Conservation (phyloP, 176 grass and related monocot species). For the Musa troglodytarum region DNA sequence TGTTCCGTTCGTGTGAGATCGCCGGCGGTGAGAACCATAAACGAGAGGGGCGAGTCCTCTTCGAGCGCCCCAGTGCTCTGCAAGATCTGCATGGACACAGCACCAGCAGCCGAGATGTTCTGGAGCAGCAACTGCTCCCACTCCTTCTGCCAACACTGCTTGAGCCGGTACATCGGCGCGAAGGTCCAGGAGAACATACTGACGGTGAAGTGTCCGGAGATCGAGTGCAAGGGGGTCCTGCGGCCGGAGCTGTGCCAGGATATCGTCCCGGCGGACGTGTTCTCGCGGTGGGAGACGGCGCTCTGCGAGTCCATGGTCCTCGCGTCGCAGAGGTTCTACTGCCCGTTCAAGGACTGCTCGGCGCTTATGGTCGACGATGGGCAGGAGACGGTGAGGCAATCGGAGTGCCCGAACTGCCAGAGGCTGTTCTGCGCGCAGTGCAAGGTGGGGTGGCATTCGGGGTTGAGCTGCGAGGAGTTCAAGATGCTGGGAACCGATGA, state of each 20-base stretch:
- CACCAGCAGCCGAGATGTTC: constrained; percentile 9
- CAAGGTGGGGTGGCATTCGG: constrained; percentile 48
- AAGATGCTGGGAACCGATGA: constrained; percentile 11
- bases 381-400: constrained; percentile 3
- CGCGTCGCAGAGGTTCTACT: constrained; percentile 26
- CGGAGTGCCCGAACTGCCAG: constrained; percentile 48
- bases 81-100: constrained; percentile 63
- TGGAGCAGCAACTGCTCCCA: constrained; percentile 33
- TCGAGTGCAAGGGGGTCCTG: constrained; percentile 22
- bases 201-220: constrained; percentile 40
- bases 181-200: constrained; percentile 34
- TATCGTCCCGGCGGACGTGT: constrained; percentile 21
- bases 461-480: constrained; percentile 38
- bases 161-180: constrained; percentile 32
- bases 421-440: constrained; percentile 50
- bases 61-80: constrained; percentile 12
- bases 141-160: constrained; percentile 48
- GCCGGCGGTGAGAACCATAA: background rate
- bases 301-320: constrained; percentile 40
- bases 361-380: constrained; percentile 35
- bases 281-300: constrained; percentile 40
- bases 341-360: constrained; percentile 65
- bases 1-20: background rate
- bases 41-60: background rate
- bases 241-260: constrained; percentile 27